Conservation (phyloP, 148 eudicot species). For the Hydrangea macrophylla region DNA sequence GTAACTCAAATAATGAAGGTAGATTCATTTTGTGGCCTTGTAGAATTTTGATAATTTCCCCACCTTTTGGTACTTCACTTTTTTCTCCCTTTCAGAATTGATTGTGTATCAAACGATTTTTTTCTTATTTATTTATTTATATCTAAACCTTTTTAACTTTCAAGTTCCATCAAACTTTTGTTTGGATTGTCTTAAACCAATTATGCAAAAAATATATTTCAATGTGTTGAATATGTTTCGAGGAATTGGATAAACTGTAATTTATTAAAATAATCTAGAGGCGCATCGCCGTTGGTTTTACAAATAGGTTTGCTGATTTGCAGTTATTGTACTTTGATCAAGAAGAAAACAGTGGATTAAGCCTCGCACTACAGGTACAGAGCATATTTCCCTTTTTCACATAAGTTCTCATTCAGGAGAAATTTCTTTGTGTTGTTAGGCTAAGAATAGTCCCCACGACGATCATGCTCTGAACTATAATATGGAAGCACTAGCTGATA, state of each 20-base stretch:
- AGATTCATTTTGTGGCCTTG: background rate
- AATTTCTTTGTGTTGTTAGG: background rate
- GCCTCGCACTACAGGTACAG: conserved; percentile 87
- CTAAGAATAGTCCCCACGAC: background rate
- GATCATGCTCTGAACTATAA: background rate
- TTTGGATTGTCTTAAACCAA: background rate
- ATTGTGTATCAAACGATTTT: background rate
- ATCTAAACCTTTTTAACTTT: background rate
- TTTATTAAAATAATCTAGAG: background rate
- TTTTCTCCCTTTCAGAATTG: too few species aligned
- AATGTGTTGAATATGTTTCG: background rate
- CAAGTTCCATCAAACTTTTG: background rate
- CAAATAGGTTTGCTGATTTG: conserved; percentile 16
- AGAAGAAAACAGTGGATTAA: conserved; percentile 82
- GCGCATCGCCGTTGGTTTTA: background rate
- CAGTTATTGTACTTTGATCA: conserved; percentile 90
- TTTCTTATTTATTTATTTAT: background rate
- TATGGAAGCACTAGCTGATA: background rate
- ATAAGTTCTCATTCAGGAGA: background rate
- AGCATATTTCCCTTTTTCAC: background rate
- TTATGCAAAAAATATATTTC: too few species aligned
- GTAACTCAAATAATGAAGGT: background rate
- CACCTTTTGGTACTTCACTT: too few species aligned
- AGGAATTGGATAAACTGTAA: background rate
- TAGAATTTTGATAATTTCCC: too few species aligned